These are phyloP conservation scores for Calonectria honghensis DNA, from an alignment of 2,329 filamentous ascomycete species.

Conservation along the genomic window DNA sequence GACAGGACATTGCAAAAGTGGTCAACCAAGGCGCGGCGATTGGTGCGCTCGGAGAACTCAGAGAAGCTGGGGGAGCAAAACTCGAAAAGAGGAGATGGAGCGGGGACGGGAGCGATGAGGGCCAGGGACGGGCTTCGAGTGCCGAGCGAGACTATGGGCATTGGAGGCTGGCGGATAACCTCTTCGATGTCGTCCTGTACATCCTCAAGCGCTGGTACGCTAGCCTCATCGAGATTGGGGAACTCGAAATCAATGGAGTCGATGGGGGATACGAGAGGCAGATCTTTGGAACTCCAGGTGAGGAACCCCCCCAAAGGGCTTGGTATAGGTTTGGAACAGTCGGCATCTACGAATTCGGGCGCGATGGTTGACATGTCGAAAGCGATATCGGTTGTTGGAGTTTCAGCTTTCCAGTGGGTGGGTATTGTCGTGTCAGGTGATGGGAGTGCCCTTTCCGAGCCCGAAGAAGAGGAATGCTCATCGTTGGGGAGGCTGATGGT, in stretches of 20 bases:
- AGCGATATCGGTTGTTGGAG: constrained; percentile 15
- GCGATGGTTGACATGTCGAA: constrained; percentile 10
- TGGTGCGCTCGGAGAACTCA: constrained; percentile 73
- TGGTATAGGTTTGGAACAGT: constrained; percentile 31
- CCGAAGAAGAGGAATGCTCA: constrained; percentile 40
- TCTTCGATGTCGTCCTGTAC: constrained; percentile 57
- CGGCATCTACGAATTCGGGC: constrained; percentile 30
- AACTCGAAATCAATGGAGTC: constrained; percentile 59
- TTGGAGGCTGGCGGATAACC: constrained; percentile 49
- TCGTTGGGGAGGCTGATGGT: constrained; percentile 39
- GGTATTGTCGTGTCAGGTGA: constrained; percentile 34
- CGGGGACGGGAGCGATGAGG: constrained; percentile 51
- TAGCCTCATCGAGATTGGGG: constrained; percentile 50
- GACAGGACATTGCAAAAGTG: constrained; percentile 80
- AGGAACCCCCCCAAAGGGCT: constrained; percentile 38
- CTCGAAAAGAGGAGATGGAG: constrained; percentile 65
- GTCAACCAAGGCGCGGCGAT: constrained; percentile 74
- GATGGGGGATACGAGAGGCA: constrained; percentile 57
- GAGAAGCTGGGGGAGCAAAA: constrained; percentile 72
- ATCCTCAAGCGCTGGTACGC: constrained; percentile 40
- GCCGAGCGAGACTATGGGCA: constrained; percentile 45
- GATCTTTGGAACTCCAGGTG: constrained; percentile 49
- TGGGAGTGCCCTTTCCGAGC: constrained; percentile 37
- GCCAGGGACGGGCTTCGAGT: constrained; percentile 52
- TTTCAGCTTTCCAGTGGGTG: constrained; percentile 39